These are phyloP conservation scores for Yamadazyma diddensiae DNA, from an alignment of 1,139 yeast genomes.

Conservation along the genomic window DNA sequence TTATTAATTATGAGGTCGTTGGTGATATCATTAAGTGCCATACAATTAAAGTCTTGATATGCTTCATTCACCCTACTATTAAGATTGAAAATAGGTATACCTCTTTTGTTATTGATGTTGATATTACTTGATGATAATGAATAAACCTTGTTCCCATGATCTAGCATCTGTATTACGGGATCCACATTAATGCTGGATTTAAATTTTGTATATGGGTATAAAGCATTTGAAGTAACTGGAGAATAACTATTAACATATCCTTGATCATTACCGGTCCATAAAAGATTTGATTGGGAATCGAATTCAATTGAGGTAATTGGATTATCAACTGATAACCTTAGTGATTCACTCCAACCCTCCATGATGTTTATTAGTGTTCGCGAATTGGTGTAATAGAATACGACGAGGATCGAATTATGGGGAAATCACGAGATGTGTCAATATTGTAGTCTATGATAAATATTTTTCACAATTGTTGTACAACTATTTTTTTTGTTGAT, in stretches of 20 bases:
- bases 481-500: no score
- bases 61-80: constrained; percentile 25
- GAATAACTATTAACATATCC: constrained; percentile 35
- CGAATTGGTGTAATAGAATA: no score
- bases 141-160: constrained; percentile 55
- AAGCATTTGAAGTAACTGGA: constrained; percentile 16
- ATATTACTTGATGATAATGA: constrained; percentile 53
- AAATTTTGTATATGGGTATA: constrained; percentile 49
- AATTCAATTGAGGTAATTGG: constrained; percentile 45
- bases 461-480: no score
- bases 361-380: constrained; percentile 12
- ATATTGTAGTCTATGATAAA: no score
- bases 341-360: constrained; percentile 44
- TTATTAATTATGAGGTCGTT: constrained; percentile 40
- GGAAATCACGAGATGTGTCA: no score
- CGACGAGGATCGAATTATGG: neutral
- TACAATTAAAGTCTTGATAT: constrained; percentile 33
- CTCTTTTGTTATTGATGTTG: constrained; percentile 57
- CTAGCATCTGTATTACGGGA: constrained; percentile 10
- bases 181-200: constrained; percentile 33
- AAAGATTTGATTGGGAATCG: constrained; percentile 67
- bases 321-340: constrained; percentile 12
- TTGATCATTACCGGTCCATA: constrained; percentile 81
- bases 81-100: constrained; percentile 43
- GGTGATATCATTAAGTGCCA: constrained; percentile 33